Evolutionary conservation across 176 grass and related monocot genomes (phyloP).

Genomic region (Rhynchospora breviuscula): DNA sequence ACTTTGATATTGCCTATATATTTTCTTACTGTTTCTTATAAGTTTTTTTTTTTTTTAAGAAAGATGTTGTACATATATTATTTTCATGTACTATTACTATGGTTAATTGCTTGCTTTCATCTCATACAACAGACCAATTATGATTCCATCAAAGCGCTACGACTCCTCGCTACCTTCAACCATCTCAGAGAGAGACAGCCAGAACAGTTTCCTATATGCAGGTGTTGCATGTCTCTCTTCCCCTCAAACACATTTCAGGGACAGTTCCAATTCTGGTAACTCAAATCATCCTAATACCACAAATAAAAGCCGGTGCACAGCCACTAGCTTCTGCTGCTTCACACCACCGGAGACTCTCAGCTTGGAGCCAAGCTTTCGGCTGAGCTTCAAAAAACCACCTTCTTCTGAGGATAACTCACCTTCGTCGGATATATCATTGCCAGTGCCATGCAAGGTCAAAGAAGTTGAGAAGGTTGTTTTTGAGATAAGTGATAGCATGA

Average conservation of each 20-base stretch:
- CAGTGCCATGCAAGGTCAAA: conserved; percentile 30
- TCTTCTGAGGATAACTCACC: conserved; percentile 44
- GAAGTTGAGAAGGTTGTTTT: conserved; percentile 29
- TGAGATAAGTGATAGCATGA: conserved; percentile 18
- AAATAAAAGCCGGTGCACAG: conserved; percentile 13
- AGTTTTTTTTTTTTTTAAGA: background rate
- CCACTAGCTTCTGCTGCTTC: conserved; percentile 63
- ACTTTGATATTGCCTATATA: background rate
- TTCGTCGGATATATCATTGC: conserved; percentile 47
- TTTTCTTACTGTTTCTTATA: background rate
- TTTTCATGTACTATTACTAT: background rate
- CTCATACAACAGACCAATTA: conserved; percentile 47
- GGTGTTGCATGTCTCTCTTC: conserved; percentile 34
- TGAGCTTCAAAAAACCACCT: conserved; percentile 20
- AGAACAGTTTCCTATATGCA: conserved; percentile 40
- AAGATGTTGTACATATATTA: background rate
- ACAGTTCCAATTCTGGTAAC: background rate
- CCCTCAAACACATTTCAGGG: conserved; percentile 19
- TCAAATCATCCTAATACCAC: background rate
- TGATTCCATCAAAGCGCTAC: conserved; percentile 47
- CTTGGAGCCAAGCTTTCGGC: conserved; percentile 60
- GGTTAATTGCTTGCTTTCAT: background rate
- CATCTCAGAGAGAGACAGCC: conserved; percentile 34
- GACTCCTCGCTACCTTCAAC: conserved; percentile 50
- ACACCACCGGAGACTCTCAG: conserved; percentile 47